phyloP scores from a whole-genome alignment of 768 basidiomycete species.

The Suillus spraguei region DNA sequence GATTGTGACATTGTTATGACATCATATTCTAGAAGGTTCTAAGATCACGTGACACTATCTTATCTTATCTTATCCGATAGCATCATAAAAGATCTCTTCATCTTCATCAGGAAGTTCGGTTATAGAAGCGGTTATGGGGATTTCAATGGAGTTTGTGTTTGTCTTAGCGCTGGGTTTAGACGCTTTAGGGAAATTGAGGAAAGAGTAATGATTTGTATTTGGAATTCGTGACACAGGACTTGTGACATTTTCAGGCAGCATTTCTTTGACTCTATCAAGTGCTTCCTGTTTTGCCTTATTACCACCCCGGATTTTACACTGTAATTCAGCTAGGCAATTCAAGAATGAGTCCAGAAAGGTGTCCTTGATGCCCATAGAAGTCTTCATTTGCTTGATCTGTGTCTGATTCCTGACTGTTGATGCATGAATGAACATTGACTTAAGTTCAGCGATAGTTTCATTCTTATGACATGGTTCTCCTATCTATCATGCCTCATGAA shows the following conservation, averaged over 20 bases:
- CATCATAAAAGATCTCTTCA: no score
- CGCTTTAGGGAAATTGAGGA: no score
- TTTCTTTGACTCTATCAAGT: not conserved
- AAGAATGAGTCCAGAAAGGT: conserved; percentile 15
- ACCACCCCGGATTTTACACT: not conserved
- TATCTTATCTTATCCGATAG: no score
- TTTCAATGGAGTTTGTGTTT: no score
- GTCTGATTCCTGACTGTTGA: not conserved
- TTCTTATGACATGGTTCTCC: not conserved
- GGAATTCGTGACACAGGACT: conserved; percentile 17
- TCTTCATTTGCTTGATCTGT: conserved; percentile 5
- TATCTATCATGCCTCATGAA: not conserved
- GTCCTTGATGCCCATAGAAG: conserved; percentile 15
- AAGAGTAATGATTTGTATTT: no score
- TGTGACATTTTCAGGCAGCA: conserved; percentile 1
- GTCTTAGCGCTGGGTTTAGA: no score
- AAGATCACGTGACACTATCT: no score
- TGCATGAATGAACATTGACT: conserved; percentile 6
- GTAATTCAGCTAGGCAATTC: conserved; percentile 4
- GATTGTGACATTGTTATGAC: no score
- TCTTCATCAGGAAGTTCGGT: no score
- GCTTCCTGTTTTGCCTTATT: conserved; percentile 13
- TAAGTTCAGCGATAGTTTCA: not conserved
- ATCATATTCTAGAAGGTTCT: no score
- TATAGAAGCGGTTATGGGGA: no score